Conservation (phyloP, 257 asterid species). For the Oldenlandia corymbosa region DNA sequence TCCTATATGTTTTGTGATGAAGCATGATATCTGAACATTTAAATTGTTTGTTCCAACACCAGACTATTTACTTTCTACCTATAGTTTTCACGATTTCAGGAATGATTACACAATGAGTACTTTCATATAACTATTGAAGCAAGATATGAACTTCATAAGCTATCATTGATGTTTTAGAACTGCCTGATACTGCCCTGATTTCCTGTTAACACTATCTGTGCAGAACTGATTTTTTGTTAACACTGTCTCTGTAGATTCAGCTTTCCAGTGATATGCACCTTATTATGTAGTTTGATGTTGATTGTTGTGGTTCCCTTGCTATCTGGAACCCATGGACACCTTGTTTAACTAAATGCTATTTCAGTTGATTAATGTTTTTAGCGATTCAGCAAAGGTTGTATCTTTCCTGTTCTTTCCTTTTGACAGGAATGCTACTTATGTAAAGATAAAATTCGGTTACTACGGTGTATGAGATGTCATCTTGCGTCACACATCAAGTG, state of each 20-base stretch:
- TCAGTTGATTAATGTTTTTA: background rate
- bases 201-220: too few species aligned
- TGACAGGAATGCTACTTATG: constrained; percentile 77
- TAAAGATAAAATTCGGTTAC: constrained; percentile 54
- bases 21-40: background rate
- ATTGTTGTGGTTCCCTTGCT: background rate
- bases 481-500: constrained; percentile 74
- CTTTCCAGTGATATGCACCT: background rate
- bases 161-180: too few species aligned
- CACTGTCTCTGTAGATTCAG: too few species aligned
- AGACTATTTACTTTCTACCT: background rate
- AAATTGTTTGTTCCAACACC: background rate
- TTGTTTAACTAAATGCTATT: background rate
- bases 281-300: background rate
- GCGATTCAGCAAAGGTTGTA: constrained; percentile 5
- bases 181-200: too few species aligned
- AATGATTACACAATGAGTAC: background rate
- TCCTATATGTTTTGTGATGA: background rate
- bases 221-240: too few species aligned
- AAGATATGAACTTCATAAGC: too few species aligned
- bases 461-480: constrained; percentile 75
- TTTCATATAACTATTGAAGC: too few species aligned
- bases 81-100: background rate
- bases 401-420: constrained; percentile 20
- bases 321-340: background rate